phyloP scores from a whole-genome alignment of 2,329 filamentous ascomycete species.

The Exophiala aquamarina region DNA sequence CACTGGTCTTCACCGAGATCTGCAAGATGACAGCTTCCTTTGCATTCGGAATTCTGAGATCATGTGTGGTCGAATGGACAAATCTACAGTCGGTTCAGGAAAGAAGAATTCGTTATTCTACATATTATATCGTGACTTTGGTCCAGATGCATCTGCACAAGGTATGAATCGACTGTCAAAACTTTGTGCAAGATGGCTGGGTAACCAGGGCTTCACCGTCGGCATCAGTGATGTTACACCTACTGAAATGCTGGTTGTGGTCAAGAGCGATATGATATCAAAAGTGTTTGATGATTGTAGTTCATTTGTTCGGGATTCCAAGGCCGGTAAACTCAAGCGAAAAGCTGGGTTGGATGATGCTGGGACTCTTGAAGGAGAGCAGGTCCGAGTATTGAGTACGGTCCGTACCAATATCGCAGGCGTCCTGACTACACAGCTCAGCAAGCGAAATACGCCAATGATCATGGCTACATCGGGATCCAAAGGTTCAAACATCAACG shows the following conservation, averaged over 20 bases:
- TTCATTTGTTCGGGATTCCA: slow-evolving; percentile 65
- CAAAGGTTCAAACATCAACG: slow-evolving; percentile 96
- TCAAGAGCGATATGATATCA: slow-evolving; percentile 73
- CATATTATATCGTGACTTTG: slow-evolving; percentile 91
- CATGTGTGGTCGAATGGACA: slow-evolving; percentile 98
- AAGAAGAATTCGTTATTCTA: slow-evolving; percentile 99
- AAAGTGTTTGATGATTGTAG: slow-evolving; percentile 72
- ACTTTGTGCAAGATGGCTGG: slow-evolving; percentile 82
- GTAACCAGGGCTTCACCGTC: slow-evolving; percentile 92
- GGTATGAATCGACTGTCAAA: slow-evolving; percentile 95
- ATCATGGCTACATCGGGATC: slow-evolving; percentile 98
- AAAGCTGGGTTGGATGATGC: slow-evolving; percentile 79
- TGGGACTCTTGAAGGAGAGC: slow-evolving; percentile 64
- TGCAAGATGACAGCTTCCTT: slow-evolving; percentile 70
- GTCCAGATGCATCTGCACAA: slow-evolving; percentile 79
- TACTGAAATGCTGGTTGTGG: slow-evolving; percentile 64
- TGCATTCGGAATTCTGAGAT: slow-evolving; percentile 95
- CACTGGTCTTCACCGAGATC: slow-evolving; percentile 74
- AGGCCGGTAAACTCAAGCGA: slow-evolving; percentile 76
- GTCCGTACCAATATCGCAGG: slow-evolving; percentile 90
- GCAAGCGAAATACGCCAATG: slow-evolving; percentile 85
- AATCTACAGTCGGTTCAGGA: slow-evolving; percentile 91
- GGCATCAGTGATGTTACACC: slow-evolving; percentile 94
- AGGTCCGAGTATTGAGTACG: slow-evolving; percentile 90
- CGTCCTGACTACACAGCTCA: slow-evolving; percentile 85